These are phyloP conservation scores for Puccinia polysora DNA, from an alignment of 1,284 basidiomycete species.

Conservation along the genomic window DNA sequence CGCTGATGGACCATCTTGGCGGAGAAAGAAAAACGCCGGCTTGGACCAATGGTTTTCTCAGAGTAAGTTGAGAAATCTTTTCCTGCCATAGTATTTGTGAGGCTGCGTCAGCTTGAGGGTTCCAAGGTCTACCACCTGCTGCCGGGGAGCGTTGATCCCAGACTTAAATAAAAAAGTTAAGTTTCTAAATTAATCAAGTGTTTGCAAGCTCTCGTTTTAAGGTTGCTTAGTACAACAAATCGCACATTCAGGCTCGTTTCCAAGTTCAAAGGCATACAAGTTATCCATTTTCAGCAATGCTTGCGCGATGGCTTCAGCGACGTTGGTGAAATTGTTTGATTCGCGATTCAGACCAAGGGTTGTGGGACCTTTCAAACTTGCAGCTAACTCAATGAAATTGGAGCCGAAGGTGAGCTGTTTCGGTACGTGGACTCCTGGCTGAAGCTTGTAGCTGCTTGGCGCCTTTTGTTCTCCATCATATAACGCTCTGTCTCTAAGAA, in stretches of 20 bases:
- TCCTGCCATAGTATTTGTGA: constrained; percentile 50
- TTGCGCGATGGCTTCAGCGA: background rate
- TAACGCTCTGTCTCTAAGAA: constrained; percentile 1
- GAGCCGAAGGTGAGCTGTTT: constrained; percentile 13
- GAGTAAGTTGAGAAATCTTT: background rate
- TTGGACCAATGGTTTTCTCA: constrained; percentile 56
- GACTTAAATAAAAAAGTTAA: background rate
- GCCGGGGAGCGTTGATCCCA: constrained; percentile 31
- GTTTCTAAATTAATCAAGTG: background rate
- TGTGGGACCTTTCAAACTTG: background rate
- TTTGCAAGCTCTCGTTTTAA: constrained; percentile 47
- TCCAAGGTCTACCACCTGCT: constrained; percentile 52
- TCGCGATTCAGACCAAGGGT: constrained; percentile 23
- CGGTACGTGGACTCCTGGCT: background rate
- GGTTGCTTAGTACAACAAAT: constrained; percentile 51
- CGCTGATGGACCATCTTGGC: constrained; percentile 54
- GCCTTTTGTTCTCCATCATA: constrained; percentile 3
- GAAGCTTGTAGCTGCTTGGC: background rate
- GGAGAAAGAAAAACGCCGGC: constrained; percentile 55
- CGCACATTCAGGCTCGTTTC: constrained; percentile 58
- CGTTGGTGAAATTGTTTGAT: background rate
- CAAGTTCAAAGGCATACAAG: constrained; percentile 56
- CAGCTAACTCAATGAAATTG: constrained; percentile 2
- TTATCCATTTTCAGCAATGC: constrained; percentile 46
- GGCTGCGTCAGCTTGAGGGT: constrained; percentile 52